phyloP scores from a whole-genome alignment of 805 yeast genomes.

The Metschnikowia rubicola region DNA sequence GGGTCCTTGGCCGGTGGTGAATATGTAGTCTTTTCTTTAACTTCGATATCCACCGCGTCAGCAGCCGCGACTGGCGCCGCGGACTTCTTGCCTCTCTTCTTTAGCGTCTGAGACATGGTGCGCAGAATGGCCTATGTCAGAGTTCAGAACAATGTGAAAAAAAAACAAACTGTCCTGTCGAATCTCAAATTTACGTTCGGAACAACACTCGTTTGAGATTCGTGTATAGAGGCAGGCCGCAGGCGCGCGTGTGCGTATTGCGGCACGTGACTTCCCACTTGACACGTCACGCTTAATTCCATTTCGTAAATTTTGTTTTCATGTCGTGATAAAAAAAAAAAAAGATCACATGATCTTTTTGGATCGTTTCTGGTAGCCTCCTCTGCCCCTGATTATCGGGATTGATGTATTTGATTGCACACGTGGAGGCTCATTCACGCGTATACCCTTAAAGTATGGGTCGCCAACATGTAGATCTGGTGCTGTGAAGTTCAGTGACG shows the following conservation, averaged over 20 bases:
- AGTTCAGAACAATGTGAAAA: not conserved
- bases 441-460: not conserved
- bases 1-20: conserved; percentile 21
- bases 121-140: not conserved
- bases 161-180: not conserved
- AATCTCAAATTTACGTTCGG: not conserved
- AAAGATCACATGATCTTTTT: conserved; percentile 29
- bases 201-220: not conserved
- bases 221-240: not conserved
- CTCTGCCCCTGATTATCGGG: conserved; percentile 41
- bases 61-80: conserved; percentile 3
- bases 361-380: conserved; percentile 43
- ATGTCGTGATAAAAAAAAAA: not conserved
- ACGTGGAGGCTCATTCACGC: not conserved
- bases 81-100: conserved; percentile 27
- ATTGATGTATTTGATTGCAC: conserved; percentile 3
- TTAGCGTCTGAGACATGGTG: conserved; percentile 28
- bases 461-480: not conserved
- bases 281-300: conserved; percentile 1
- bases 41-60: conserved; percentile 2
- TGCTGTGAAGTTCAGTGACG: not conserved
- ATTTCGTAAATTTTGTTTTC: not conserved
- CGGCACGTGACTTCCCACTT: conserved; percentile 1
- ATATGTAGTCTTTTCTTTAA: not conserved
- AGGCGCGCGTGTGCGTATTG: not conserved